Evolutionary conservation across 73 alveolate genomes (phyloP), one percentile per base, ranked within the genome.

Genomic region (Tetrahymena borealis): DNA sequence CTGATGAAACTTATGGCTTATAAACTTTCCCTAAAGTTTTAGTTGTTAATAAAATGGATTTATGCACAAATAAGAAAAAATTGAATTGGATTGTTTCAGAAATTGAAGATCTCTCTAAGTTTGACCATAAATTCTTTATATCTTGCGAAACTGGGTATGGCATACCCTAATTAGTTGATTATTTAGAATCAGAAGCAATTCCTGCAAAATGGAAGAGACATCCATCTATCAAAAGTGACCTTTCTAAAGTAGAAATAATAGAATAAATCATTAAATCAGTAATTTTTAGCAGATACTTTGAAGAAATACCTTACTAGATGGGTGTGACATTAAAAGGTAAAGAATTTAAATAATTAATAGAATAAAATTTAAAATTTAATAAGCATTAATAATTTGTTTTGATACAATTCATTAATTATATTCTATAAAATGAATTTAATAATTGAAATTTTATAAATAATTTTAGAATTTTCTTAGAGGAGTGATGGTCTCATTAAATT

Each of bases 21-120:
- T 37, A 79, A 32, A 77, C 95, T 39, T 41, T 93, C 36, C 93
- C 93, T 13, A 93, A 93, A 93, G 91, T 93, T 7, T 90, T 93
- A 39, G 95, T 93, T 3, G 90, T 93, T 3, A 93, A 93, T 85
- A 93, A 93, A 38, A 93, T 93, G 95, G 95, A 93, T 93, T 39
- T 93, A 33, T 93, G 95, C 31, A 79, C 91, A 31, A 93, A 93
- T 41, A 93, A 93, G 35, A 93, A 78, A 33, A 93, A 93, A 40
- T 85, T 93, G 40, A 93, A 93, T 12, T 93, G 95, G 95, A 38
- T 85, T 11, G 78, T 78, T 79, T 33, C 95, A 16, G 95, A 93
- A 39, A 85, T 93, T 38, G 95, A 93, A 85, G 95, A 93, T 90
- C 78, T 93, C 32, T 85, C 93, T 39, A 93, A 85, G 91, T 93